Conservation (phyloP, 768 basidiomycete genomes). For the Fomitopsis pulvina region DNA sequence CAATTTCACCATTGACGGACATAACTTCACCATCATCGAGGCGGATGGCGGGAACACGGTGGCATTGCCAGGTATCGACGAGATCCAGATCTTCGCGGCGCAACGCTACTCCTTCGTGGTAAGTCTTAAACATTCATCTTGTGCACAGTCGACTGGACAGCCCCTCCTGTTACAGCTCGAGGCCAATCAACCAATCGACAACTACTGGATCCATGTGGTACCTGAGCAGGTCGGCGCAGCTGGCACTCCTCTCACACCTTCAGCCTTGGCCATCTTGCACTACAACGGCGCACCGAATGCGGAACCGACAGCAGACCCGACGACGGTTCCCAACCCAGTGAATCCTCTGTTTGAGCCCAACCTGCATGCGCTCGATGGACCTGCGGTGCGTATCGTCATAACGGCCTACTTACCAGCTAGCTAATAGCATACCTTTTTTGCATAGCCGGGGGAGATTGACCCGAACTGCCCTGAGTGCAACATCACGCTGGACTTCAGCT, state of each 20-base stretch:
- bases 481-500: conserved; percentile 10
- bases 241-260: conserved; percentile 23
- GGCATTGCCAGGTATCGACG: conserved; percentile 32
- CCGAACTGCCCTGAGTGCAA: neutral
- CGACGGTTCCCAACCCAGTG: neutral
- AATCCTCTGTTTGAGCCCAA: conserved; percentile 10
- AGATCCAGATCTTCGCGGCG: conserved; percentile 36
- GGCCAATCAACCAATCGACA: conserved; percentile 34
- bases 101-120: conserved; percentile 24
- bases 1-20: conserved; percentile 39
- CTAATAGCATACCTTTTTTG: neutral
- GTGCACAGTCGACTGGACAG: neutral
- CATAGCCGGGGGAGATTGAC: neutral
- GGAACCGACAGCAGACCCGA: conserved; percentile 25
- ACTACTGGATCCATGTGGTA: conserved; percentile 25
- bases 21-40: conserved; percentile 42
- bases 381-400: conserved; percentile 10
- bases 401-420: neutral
- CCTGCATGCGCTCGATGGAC: conserved; percentile 18
- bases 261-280: conserved; percentile 37
- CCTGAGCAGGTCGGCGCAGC: neutral
- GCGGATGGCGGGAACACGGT: conserved; percentile 34
- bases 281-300: conserved; percentile 32
- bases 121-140: neutral
- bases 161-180: conserved; percentile 18